A percentile compares a stretch with the other conserved stretches of the same genome.
Evolutionary conservation across 371 early-diverging fungal species (phyloP).

Genomic region (Rhizomucor pusillus): DNA sequence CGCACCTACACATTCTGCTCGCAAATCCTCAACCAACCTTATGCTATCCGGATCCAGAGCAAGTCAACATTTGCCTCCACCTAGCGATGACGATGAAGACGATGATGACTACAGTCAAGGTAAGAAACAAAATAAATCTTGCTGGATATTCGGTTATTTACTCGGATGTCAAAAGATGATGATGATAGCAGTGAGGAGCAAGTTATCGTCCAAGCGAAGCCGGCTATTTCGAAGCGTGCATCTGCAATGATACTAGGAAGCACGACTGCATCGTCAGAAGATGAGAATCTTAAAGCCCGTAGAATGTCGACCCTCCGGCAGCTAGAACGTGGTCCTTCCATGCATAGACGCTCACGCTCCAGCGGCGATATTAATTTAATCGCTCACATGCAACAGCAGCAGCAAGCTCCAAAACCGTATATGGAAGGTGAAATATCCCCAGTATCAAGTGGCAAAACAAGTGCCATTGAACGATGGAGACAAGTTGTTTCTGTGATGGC

Average conservation of each 20-base stretch:
- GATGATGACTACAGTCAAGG: conserved; percentile 17
- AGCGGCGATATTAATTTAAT: conserved; percentile 60
- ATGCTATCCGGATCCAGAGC: not conserved
- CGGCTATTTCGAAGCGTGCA: not conserved
- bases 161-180: not conserved
- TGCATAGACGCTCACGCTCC: conserved; percentile 25
- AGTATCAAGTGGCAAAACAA: conserved; percentile 2
- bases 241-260: conserved; percentile 1
- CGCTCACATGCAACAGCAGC: conserved; percentile 63
- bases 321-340: conserved; percentile 23
- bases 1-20: not conserved
- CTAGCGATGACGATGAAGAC: conserved; percentile 28
- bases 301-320: conserved; percentile 28
- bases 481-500: conserved; percentile 10
- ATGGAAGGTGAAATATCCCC: conserved; percentile 1
- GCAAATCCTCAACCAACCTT: conserved; percentile 2
- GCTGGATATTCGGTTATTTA: not conserved
- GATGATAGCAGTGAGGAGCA: too few relatives aligned
- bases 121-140: conserved; percentile 1
- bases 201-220: too few relatives aligned
- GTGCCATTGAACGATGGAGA: conserved; percentile 33
- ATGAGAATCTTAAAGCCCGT: conserved; percentile 14
- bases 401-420: conserved; percentile 6
- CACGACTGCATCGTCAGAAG: not conserved
- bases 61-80: conserved; percentile 7